A percentile compares a stretch with the other conserved stretches of the same genome.
These are phyloP conservation scores for Trichoderma sp. DNA, from an alignment of 2,329 filamentous ascomycete genomes.

Conservation along the genomic window DNA sequence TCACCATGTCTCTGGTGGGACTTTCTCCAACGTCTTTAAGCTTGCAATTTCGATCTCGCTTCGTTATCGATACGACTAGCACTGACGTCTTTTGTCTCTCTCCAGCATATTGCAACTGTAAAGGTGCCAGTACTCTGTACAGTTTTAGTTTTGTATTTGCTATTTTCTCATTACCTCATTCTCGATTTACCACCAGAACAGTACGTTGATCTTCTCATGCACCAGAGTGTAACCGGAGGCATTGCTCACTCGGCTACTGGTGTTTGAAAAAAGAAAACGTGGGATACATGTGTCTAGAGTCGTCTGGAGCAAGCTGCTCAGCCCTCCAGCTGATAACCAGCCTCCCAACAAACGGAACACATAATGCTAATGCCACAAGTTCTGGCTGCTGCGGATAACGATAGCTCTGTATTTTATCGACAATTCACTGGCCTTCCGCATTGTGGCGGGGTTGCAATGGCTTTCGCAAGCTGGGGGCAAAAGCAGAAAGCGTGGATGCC, in stretches of 20 bases:
- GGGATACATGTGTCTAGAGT: neutral
- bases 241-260: neutral
- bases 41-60: constrained; percentile 13
- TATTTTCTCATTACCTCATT: neutral
- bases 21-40: constrained; percentile 9
- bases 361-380: neutral
- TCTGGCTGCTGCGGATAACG: neutral
- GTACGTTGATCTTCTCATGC: neutral
- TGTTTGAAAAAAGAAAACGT: constrained; percentile 10
- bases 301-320: neutral
- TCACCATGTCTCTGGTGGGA: neutral
- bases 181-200: neutral
- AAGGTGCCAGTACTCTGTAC: neutral
- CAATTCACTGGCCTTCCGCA: neutral
- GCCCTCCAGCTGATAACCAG: constrained; percentile 3
- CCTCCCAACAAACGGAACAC: constrained; percentile 1
- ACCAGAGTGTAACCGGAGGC: neutral
- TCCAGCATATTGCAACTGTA: neutral
- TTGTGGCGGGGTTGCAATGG: neutral
- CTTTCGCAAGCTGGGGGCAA: constrained; percentile 8
- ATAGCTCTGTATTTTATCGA: constrained; percentile 6
- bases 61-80: constrained; percentile 23
- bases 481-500: neutral
- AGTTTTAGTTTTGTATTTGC: neutral
- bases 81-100: neutral